Base-by-base conservation (phyloP, 2,329 filamentous ascomycete genomes). In the Penicillium polonicum region DNA sequence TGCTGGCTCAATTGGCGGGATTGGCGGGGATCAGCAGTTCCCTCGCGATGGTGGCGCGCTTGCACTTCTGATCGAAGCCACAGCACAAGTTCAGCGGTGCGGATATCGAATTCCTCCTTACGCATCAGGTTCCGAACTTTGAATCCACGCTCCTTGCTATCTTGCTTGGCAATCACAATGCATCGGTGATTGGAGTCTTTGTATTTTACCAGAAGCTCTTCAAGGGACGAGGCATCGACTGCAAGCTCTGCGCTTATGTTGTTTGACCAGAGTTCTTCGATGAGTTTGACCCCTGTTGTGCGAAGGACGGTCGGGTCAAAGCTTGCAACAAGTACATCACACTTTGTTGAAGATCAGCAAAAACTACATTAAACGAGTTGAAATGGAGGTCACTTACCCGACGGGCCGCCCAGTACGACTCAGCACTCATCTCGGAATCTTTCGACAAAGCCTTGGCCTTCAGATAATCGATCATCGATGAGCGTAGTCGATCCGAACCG, bases 221-320 rank as follows among this genome's bases (percentile, higher is more conserved):
- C 91, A 0, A 89, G 83, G 0, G 89, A 91, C 19, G 88, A 84
- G 0, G 89, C 84, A 69, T 96, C 90, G 29, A 87, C 84, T 6
- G 92, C 91, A 31, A 99, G 81, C 76, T 99, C 94, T 5, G 93
- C 91, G 60, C 88, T 93, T 70, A 97, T 90, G 56, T 90, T 88
- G 67, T 91, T 85, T 1, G 85, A 81, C 88, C 94, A 97, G 4
- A 99, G 82, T 27, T 84, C 85, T 57, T 89, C 86, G 9, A 97
- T 79, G 42, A 97, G 81, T 63, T 90, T 88, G 25, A 96, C 80
- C 1, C 92, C 92, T 0, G 84, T 83, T 0, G 88, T 89, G 39
- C 90, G 86, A 13, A 97, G 83, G 4, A 91, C 83, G 4, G 85
- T 83, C 0, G 88, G 79, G 68, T 96, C 92, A 67, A 96, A 95